phyloP scores from a whole-genome alignment of 2,329 filamentous ascomycete species.

The Hymenotorrendiella dingleyae region DNA sequence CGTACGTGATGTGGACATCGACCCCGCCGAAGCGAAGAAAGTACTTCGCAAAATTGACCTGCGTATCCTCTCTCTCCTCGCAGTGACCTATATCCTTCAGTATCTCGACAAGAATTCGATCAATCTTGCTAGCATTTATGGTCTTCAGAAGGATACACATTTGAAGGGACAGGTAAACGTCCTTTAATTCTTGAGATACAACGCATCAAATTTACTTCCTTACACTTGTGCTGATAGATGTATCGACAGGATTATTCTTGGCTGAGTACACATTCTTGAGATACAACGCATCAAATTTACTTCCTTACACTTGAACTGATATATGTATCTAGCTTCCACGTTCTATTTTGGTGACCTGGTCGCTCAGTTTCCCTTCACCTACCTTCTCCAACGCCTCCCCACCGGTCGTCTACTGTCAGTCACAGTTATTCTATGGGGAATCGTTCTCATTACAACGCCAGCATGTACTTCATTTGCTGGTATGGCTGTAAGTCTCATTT shows the following conservation, averaged over 20 bases:
- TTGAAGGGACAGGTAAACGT: constrained; percentile 20
- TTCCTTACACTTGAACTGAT: not conserved
- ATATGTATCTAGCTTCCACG: constrained; percentile 23
- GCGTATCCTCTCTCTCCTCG: constrained; percentile 47
- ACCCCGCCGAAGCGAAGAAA: constrained; percentile 23
- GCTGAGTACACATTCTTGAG: constrained; percentile 13
- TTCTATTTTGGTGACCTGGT: constrained; percentile 23
- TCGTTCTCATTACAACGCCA: constrained; percentile 14
- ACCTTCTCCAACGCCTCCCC: constrained; percentile 20
- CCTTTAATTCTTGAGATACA: not conserved
- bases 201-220: not conserved
- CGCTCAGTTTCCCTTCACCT: constrained; percentile 22
- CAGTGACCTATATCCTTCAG: constrained; percentile 50
- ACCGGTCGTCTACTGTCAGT: constrained; percentile 9
- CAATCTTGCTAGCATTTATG: constrained; percentile 39
- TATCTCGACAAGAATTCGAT: constrained; percentile 55
- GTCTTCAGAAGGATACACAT: constrained; percentile 15
- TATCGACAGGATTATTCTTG: constrained; percentile 26
- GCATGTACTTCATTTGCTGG: constrained; percentile 14
- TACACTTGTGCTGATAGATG: too few species aligned
- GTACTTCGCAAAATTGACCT: constrained; percentile 50
- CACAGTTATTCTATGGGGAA: constrained; percentile 28
- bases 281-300: not conserved
- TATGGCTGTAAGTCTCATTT: constrained; percentile 20
- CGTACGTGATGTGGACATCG: constrained; percentile 17